Evolutionary conservation across 495 filamentous ascomycete species (phyloP).

Genomic region (Aspergillus taichungensis): DNA sequence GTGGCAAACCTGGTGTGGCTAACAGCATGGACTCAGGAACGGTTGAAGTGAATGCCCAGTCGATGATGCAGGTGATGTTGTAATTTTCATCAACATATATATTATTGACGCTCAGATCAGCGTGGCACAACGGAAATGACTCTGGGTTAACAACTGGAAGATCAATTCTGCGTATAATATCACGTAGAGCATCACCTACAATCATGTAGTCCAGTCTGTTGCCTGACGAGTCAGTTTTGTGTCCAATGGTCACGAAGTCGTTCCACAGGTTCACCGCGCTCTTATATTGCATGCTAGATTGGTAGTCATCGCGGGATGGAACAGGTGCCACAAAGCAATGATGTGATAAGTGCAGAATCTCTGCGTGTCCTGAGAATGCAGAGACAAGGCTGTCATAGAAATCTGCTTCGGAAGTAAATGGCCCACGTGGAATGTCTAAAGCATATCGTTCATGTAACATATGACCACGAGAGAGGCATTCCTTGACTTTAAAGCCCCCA

Average conservation of each 20-base stretch:
- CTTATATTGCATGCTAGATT: conserved; percentile 4
- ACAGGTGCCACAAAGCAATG: conserved; percentile 19
- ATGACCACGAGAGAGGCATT: conserved; percentile 20
- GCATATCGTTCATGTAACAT: conserved; percentile 13
- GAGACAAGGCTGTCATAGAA: conserved; percentile 16
- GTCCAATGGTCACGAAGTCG: conserved; percentile 22
- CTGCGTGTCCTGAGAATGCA: conserved; percentile 11
- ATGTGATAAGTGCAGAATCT: conserved; percentile 11
- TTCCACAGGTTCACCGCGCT: conserved; percentile 12
- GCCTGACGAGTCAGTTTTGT: conserved; percentile 17
- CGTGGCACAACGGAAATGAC: conserved; percentile 13
- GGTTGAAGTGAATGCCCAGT: conserved; percentile 22
- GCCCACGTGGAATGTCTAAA: conserved; percentile 11
- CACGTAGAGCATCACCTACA: conserved; percentile 17
- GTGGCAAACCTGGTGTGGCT: conserved; percentile 17
- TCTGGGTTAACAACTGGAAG: conserved; percentile 4
- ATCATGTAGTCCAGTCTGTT: conserved; percentile 26
- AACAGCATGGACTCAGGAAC: conserved; percentile 19
- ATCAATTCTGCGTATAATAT: conserved; percentile 14
- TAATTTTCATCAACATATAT: conserved; percentile 29
- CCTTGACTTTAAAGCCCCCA: conserved; percentile 9
- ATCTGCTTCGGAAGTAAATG: conserved; percentile 10
- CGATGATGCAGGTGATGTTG: conserved; percentile 30
- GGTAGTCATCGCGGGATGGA: conserved; percentile 9
- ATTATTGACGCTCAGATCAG: conserved; percentile 19